Percentiles rank a stretch among this genome's conserved stretches.
Evolutionary conservation across 345 rosid species (phyloP).

Genomic region (Kernera saxatilis): DNA sequence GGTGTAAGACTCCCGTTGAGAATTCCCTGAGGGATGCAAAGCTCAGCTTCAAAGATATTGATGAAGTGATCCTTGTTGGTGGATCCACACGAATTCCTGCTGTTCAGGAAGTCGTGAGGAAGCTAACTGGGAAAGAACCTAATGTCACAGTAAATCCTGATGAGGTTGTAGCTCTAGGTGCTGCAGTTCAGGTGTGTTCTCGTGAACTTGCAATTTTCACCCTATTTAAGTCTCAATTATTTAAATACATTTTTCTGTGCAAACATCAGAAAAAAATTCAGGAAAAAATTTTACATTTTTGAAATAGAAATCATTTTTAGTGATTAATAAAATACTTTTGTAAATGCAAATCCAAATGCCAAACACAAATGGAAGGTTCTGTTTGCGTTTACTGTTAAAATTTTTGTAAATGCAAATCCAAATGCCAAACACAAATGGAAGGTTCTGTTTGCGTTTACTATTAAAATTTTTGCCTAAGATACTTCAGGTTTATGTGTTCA

Average conservation of each 20-base stretch:
- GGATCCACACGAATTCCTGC: constrained; percentile 99
- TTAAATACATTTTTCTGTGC: not conserved
- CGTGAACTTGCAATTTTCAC: not conserved
- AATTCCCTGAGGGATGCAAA: constrained; percentile 86
- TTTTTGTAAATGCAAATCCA: not conserved
- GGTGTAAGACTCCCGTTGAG: constrained; percentile 87
- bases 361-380: not conserved
- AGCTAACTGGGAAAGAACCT: constrained; percentile 88
- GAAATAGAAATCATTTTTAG: not conserved
- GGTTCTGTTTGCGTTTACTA: not conserved
- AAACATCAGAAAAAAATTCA: not conserved
- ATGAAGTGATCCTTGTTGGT: constrained; percentile 97
- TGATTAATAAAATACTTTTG: not conserved
- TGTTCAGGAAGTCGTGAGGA: constrained; percentile 88
- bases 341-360: not conserved
- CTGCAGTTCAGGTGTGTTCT: constrained; percentile 86
- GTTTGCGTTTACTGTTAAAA: not conserved
- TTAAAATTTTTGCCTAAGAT: too few species aligned
- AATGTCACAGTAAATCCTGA: constrained; percentile 97
- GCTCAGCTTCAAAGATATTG: constrained; percentile 74
- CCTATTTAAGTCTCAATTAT: not conserved
- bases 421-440: not conserved
- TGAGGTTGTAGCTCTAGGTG: constrained; percentile 97
- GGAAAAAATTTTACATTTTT: not conserved
- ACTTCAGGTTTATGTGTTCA: too few species aligned